Evolutionary conservation across 495 filamentous ascomycete species (phyloP), one percentile per base, ranked within the genome.

Genomic region (Oleoguttula mirabilis): DNA sequence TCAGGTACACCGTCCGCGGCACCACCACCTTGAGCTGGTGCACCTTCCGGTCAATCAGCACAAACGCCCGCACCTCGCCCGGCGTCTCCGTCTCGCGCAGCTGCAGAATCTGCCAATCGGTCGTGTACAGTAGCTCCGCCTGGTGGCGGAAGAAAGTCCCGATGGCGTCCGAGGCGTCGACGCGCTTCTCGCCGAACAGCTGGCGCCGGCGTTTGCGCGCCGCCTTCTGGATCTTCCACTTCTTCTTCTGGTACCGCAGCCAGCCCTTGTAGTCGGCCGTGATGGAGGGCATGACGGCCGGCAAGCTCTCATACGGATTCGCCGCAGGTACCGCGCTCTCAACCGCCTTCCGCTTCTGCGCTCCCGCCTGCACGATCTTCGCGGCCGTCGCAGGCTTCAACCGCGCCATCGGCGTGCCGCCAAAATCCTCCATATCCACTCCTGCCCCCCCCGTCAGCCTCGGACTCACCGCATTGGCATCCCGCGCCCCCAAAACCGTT

Each of bases 151-250:
- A 95, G 44, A 82, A 82, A 45, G 77, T 78, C 42, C 88, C 82
- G 54, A 98, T 77, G 16, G 80, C 78, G 59, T 82, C 84, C 3
- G 66, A 63, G 16, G 76, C 69, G 32, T 73, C 66, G 47, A 74
- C 77, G 10, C 70, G 72, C 34, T 82, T 79, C 49, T 99, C 88
- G 23, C 90, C 90, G 54, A 96, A 99, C 3, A 96, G 68, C 55
- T 99, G 90, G 31, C 88, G 75, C 33, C 90, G 74, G 10, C 90
- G 80, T 52, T 80, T 71, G 30, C 88, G 75, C 30, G 90, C 88
- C 60, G 94, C 84, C 55, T 84, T 92, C 59, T 99, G 90, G 21
- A 99, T 82, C 63, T 86, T 94, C 90, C 90, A 99, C 59, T 99
- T 99, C 63, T 86, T 76, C 62, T 99, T 99, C 56, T 99, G 90